A percentile compares a stretch with the other conserved stretches of the same genome.
These are phyloP conservation scores for Yamadazyma sp. DNA, from an alignment of 805 yeast species.

Conservation along the genomic window DNA sequence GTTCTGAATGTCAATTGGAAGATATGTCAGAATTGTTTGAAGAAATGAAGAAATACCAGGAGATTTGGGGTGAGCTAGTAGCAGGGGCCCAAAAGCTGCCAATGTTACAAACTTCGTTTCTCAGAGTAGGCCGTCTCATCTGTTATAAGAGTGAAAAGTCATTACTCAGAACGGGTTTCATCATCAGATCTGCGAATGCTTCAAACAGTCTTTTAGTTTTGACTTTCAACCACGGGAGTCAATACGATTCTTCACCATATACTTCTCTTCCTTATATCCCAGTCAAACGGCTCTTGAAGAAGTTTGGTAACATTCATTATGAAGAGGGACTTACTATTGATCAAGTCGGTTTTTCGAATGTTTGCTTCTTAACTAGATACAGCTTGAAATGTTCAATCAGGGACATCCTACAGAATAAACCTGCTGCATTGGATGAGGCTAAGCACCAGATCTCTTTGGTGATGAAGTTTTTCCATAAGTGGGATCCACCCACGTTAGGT, in stretches of 20 bases:
- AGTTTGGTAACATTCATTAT: slow-evolving; percentile 37
- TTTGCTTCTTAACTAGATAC: slow-evolving; percentile 47
- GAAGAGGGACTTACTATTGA: slow-evolving; percentile 34
- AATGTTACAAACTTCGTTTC: slow-evolving; percentile 41
- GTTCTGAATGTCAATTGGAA: slow-evolving; percentile 35
- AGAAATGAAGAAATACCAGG: slow-evolving; percentile 46
- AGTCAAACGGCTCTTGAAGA: slow-evolving; percentile 30
- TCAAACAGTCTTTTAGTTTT: slow-evolving; percentile 37
- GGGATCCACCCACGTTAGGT: slow-evolving; percentile 46
- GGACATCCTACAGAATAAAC: slow-evolving; percentile 36
- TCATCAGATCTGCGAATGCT: slow-evolving; percentile 44
- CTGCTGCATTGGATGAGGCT: slow-evolving; percentile 35
- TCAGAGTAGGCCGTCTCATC: slow-evolving; percentile 57
- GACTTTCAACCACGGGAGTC: slow-evolving; percentile 45
- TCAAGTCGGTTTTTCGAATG: slow-evolving; percentile 37
- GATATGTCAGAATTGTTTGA: slow-evolving; percentile 49
- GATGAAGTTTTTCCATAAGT: slow-evolving; percentile 37
- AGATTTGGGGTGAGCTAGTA: slow-evolving; percentile 46
- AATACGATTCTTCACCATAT: slow-evolving; percentile 22
- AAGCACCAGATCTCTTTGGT: slow-evolving; percentile 33
- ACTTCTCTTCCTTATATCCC: slow-evolving; percentile 41
- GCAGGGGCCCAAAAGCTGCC: slow-evolving; percentile 48
- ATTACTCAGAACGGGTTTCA: slow-evolving; percentile 50
- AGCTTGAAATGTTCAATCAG: slow-evolving; percentile 32
- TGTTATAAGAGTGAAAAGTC: slow-evolving; percentile 53